Evolutionary conservation across 2,329 filamentous ascomycete species (phyloP).

Genomic region (Aspergillus sp.): DNA sequence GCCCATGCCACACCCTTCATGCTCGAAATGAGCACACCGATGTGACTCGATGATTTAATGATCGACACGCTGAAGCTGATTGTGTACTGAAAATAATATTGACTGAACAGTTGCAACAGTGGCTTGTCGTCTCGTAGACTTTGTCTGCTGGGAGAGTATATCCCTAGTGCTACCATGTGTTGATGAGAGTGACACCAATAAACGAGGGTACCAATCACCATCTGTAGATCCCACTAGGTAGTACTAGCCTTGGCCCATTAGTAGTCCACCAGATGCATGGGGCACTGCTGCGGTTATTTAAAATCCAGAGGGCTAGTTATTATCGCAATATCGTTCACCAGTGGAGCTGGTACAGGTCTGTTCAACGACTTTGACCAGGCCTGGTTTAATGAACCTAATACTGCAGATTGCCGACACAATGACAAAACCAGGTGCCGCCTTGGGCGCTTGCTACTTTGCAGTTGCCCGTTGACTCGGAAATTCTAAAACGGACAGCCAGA

Average conservation of each 20-base stretch:
- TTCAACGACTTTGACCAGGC: neutral
- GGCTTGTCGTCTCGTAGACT: neutral
- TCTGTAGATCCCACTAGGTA: neutral
- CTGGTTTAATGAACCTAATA: neutral
- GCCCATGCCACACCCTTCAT: neutral
- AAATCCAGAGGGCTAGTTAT: neutral
- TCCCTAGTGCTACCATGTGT: neutral
- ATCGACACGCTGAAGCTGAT: neutral
- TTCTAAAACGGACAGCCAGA: neutral
- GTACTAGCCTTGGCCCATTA: neutral
- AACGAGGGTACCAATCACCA: neutral
- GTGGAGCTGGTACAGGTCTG: neutral
- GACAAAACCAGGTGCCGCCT: neutral
- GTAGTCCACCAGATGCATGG: neutral
- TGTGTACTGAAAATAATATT: neutral
- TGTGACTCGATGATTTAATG: neutral
- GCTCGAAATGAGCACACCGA: neutral
- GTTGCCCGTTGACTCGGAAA: neutral
- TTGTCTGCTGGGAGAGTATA: neutral
- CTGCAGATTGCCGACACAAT: neutral
- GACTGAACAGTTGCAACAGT: neutral
- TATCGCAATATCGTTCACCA: neutral
- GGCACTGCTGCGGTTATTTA: neutral
- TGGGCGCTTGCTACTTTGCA: neutral
- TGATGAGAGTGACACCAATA: neutral